Percentiles rank a stretch among this genome's conserved stretches.
Conservation (phyloP, 1,284 basidiomycete genomes). For the Cutaneotrichosporon cutaneum region DNA sequence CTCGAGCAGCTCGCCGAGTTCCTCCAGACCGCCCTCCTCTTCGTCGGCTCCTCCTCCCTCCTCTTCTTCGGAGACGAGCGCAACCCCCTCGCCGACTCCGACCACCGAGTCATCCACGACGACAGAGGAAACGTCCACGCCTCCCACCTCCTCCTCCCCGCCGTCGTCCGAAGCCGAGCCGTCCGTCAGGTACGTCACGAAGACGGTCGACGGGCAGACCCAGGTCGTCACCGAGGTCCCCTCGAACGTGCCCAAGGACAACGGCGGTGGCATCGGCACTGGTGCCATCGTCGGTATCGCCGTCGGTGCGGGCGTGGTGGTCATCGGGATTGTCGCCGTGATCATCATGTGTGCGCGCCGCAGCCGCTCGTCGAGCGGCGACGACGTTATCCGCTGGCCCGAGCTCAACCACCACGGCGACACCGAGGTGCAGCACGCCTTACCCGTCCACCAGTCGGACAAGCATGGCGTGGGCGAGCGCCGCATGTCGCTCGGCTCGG, state of each 20-base stretch:
- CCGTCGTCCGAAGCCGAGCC: background rate
- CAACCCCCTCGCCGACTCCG: background rate
- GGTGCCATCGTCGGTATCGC: conserved; percentile 50
- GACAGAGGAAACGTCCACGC: background rate
- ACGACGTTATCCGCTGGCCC: conserved; percentile 53
- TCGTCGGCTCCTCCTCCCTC: conserved; percentile 1
- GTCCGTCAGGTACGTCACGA: conserved; percentile 23
- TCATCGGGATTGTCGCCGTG: conserved; percentile 38
- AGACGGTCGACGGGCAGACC: conserved; percentile 15
- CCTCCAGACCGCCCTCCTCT: background rate
- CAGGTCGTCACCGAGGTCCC: conserved; percentile 13
- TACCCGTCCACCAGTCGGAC: conserved; percentile 47
- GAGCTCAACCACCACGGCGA: conserved; percentile 53
- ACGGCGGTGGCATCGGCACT: conserved; percentile 32
- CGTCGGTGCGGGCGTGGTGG: conserved; percentile 44
- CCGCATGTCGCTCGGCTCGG: conserved; percentile 31
- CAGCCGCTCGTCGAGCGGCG: conserved; percentile 41
- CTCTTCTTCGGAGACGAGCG: background rate
- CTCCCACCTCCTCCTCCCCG: background rate
- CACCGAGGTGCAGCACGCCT: conserved; percentile 45
- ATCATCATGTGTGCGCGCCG: conserved; percentile 43
- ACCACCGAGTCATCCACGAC: background rate
- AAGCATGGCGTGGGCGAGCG: conserved; percentile 24
- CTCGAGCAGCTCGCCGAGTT: background rate
- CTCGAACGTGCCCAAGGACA: conserved; percentile 6